Evolutionary conservation across 208 protist species (phyloP), one percentile per base, ranked within the genome.

Genomic region (Trypanosoma avium): DNA sequence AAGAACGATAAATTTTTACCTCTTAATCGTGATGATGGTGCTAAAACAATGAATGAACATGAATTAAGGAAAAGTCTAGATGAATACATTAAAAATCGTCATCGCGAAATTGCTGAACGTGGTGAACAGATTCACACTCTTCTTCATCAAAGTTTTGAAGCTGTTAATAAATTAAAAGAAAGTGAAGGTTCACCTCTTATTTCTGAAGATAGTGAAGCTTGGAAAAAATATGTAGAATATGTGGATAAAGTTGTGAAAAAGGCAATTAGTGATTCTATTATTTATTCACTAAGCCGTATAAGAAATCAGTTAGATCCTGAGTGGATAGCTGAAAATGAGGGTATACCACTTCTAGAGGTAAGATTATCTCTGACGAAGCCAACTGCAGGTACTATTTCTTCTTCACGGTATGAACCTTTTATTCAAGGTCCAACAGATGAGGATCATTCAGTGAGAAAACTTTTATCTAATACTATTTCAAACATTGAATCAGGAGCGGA

Each of bases 161-260:
- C 88, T 15, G 69, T 97, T 45, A 94, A 96, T 69, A 66, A 67
- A 47, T 73, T 97, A 15, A 95, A 96, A 67, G 49, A 56, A 40
- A 58, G 65, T 22, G 79, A 68, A 17, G 77, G 79, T 32, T 70
- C 68, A 3, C 70, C 74, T 5, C 46, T 54, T 17, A 52, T 73
- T 58, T 66, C 59, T 10, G 56, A 59, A 29, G 61, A 81, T 29
- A 79, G 79, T 57, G 72, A 81, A 22, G 57, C 53, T 38, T 98
- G 97, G 97, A 75, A 85, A 40, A 79, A 76, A 21, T 98, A 98
- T 69, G 80, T 98, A 21, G 67, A 76, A 10, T 97, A 97, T 73
- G 88, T 97, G 54, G 92, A 97, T 67, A 70, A 73, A 30, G 93
- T 96, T 36, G 55, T 97, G 29, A 79, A 82, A n/a, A 80, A 86